Percentiles rank a stretch among this genome's conserved stretches.
These are phyloP conservation scores for Croton setiger DNA, from an alignment of 441 rosid species.

Conservation along the genomic window DNA sequence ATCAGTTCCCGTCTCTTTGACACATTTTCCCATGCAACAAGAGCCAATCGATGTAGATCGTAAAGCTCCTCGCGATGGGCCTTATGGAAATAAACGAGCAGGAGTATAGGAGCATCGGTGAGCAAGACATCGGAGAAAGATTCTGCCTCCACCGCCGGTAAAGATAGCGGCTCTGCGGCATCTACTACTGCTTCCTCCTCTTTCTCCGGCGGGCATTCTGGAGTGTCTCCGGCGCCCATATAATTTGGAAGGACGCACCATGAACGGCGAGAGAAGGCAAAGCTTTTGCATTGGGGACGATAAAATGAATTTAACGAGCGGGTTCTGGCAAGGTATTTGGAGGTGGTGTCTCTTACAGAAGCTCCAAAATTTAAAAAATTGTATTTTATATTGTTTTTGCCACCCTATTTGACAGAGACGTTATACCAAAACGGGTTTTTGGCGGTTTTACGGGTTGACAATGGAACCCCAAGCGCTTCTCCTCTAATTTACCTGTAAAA, in stretches of 20 bases:
- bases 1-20: conserved; percentile 23
- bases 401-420: conserved; percentile 28
- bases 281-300: conserved; percentile 29
- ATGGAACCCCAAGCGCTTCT: conserved; percentile 12
- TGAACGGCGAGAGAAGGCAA: conserved; percentile 37
- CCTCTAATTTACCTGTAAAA: neutral
- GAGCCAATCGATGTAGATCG: conserved; percentile 46
- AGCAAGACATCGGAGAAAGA: conserved; percentile 31
- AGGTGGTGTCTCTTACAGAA: conserved; percentile 15
- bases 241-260: conserved; percentile 22
- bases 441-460: neutral
- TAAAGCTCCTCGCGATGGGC: conserved; percentile 59
- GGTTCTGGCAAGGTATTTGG: neutral
- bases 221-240: conserved; percentile 44
- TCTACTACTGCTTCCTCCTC: conserved; percentile 1
- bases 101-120: conserved; percentile 57
- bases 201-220: conserved; percentile 32
- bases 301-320: neutral
- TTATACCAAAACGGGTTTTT: conserved; percentile 21
- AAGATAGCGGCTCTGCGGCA: conserved; percentile 7
- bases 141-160: conserved; percentile 8
- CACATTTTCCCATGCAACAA: conserved; percentile 32
- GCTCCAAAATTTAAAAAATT: neutral
- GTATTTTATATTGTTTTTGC: conserved; percentile 2
- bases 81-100: conserved; percentile 61